These are phyloP conservation scores for Nasturtium officinale DNA, from an alignment of 345 rosid genomes.

Conservation along the genomic window DNA sequence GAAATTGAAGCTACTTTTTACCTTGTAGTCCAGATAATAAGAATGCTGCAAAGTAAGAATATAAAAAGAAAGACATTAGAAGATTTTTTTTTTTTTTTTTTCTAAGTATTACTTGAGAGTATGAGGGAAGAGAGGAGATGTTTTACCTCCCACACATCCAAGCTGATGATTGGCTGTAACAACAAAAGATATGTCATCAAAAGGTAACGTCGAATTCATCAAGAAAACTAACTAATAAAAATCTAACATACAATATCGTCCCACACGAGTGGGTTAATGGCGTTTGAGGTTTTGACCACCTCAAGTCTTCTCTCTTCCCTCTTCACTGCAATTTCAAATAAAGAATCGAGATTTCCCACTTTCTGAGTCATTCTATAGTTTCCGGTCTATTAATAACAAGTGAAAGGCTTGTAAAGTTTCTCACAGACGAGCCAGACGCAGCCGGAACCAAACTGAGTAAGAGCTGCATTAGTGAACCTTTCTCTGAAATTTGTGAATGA, in stretches of 20 bases:
- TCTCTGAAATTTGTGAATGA: slow-evolving; percentile 82
- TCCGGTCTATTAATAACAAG: neutral
- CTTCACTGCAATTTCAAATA: slow-evolving; percentile 62
- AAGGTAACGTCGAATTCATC: neutral
- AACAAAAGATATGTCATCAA: slow-evolving; percentile 43
- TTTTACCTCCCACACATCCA: slow-evolving; percentile 96
- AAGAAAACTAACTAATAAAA: too few relatives aligned
- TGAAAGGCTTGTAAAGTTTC: slow-evolving; percentile 31
- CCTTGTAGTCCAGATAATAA: slow-evolving; percentile 93
- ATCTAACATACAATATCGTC: slow-evolving; percentile 70
- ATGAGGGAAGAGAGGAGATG: slow-evolving; percentile 8
- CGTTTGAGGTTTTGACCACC: slow-evolving; percentile 73
- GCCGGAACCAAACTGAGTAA: slow-evolving; percentile 79
- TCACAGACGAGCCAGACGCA: slow-evolving; percentile 97
- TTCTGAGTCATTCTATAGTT: neutral
- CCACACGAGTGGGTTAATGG: slow-evolving; percentile 78
- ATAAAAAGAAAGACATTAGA: slow-evolving; percentile 17
- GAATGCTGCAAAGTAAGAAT: slow-evolving; percentile 68
- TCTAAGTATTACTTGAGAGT: neutral
- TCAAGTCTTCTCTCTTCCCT: slow-evolving; percentile 73
- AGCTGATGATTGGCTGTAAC: slow-evolving; percentile 82
- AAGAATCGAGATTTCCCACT: neutral
- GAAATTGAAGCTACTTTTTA: slow-evolving; percentile 33
- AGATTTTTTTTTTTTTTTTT: neutral
- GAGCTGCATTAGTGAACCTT: slow-evolving; percentile 66